Evolutionary conservation across 306 rosid species (phyloP).

Genomic region (Quercus cerris): DNA sequence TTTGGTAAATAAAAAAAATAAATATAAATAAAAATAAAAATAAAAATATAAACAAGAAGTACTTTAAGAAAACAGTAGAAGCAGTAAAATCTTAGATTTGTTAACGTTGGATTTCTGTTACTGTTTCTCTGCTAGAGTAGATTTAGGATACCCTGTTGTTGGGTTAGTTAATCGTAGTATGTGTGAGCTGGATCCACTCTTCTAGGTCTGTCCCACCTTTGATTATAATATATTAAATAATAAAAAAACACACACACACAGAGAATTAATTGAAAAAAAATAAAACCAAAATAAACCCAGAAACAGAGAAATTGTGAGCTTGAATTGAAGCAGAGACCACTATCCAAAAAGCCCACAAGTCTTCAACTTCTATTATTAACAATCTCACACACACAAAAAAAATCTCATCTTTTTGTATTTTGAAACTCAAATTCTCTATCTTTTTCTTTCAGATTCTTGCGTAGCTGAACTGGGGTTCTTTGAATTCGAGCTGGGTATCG

Average conservation of each 20-base stretch:
- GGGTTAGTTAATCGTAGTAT: constrained; percentile 40
- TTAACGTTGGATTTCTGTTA: constrained; percentile 14
- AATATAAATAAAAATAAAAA: no score
- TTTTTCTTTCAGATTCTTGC: constrained; percentile 31
- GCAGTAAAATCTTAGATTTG: not conserved
- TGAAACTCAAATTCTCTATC: constrained; percentile 22
- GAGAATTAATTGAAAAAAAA: constrained; percentile 13
- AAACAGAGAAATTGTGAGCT: constrained; percentile 36
- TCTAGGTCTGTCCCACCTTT: constrained; percentile 54
- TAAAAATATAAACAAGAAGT: not conserved
- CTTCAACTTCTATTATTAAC: constrained; percentile 28
- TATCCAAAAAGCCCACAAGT: constrained; percentile 10
- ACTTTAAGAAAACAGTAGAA: not conserved
- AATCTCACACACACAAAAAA: not conserved
- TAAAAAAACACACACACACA: not conserved
- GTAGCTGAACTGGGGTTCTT: constrained; percentile 26
- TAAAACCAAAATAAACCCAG: constrained; percentile 7
- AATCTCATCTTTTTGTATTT: not conserved
- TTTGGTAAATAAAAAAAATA: no score
- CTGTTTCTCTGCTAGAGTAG: constrained; percentile 8
- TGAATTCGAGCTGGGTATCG: constrained; percentile 33
- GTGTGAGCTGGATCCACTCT: constrained; percentile 95
- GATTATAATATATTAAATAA: constrained; percentile 26
- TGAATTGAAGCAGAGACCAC: constrained; percentile 40
- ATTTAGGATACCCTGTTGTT: constrained; percentile 21